Conservation (phyloP, 1,284 basidiomycete genomes). For the Ganoderma sinense region DNA sequence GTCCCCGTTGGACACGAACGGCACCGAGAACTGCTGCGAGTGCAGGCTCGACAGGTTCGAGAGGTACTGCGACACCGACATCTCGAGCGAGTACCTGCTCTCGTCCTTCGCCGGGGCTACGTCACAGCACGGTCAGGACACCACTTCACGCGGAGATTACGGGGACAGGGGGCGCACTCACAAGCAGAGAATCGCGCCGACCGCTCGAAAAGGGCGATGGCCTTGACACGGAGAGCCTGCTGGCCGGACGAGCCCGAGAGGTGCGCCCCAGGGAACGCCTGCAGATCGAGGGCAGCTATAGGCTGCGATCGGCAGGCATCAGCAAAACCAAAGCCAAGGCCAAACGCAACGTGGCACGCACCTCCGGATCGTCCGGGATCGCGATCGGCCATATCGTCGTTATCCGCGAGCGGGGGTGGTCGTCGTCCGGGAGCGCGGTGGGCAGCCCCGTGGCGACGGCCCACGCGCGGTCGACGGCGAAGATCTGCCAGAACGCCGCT, state of each 20-base stretch:
- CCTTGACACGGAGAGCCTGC: conserved; percentile 52
- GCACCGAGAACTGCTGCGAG: conserved; percentile 39
- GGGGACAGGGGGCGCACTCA: conserved; percentile 33
- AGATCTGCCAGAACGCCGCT: conserved; percentile 67
- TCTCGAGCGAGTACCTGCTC: conserved; percentile 46
- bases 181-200: conserved; percentile 53
- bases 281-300: too few species aligned
- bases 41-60: conserved; percentile 49
- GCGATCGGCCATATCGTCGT: conserved; percentile 59
- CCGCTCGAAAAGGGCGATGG: conserved; percentile 57
- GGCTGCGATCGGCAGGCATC: too few species aligned
- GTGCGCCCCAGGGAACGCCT: conserved; percentile 19
- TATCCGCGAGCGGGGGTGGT: conserved; percentile 55
- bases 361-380: conserved; percentile 31
- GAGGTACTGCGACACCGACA: conserved; percentile 52
- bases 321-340: too few species aligned
- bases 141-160: not conserved
- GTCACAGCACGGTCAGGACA: conserved; percentile 9
- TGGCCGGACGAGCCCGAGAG: conserved; percentile 30
- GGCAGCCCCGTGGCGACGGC: conserved; percentile 61
- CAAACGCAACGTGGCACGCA: conserved; percentile 11
- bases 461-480: conserved; percentile 66
- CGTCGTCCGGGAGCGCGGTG: conserved; percentile 59
- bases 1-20: conserved; percentile 45
- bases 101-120: conserved; percentile 38